Conservation (phyloP, 2,329 filamentous ascomycete genomes). For the Laburnicola sp. region DNA sequence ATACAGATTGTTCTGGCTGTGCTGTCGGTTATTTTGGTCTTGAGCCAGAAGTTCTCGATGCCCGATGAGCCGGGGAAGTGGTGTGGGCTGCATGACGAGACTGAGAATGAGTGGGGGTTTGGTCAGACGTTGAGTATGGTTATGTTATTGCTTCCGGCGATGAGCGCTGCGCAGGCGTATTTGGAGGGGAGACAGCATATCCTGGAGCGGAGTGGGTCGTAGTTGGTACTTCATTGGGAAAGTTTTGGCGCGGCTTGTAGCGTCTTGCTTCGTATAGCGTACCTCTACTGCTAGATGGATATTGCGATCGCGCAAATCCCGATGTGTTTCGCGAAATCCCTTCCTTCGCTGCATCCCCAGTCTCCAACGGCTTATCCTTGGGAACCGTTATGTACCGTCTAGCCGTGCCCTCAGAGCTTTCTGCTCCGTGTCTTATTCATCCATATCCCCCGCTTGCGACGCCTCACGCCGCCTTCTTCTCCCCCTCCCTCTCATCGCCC, state of each 20-base stretch:
- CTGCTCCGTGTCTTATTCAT: too few relatives aligned
- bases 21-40: slow-evolving; percentile 26
- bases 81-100: slow-evolving; percentile 29
- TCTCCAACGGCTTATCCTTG: too few relatives aligned
- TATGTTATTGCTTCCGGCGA: slow-evolving; percentile 32
- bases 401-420: too few relatives aligned
- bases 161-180: slow-evolving; percentile 33
- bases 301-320: not conserved
- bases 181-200: slow-evolving; percentile 35
- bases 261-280: too few relatives aligned
- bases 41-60: slow-evolving; percentile 34
- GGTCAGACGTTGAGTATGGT: slow-evolving; percentile 37
- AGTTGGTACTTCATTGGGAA: not conserved
- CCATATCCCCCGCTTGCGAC: not conserved
- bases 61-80: slow-evolving; percentile 22
- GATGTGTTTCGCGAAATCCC: not conserved
- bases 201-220: slow-evolving; percentile 4
- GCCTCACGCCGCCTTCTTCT: not conserved
- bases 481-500: too few relatives aligned
- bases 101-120: slow-evolving; percentile 37
- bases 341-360: too few relatives aligned
- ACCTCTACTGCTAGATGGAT: too few relatives aligned
- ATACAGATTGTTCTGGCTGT: slow-evolving; percentile 32
- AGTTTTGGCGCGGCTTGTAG: not conserved
- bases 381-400: too few relatives aligned